Evolutionary conservation across 805 yeast genomes (phyloP), one percentile per base, ranked within the genome.

Genomic region (Starmerella tilneyi): DNA sequence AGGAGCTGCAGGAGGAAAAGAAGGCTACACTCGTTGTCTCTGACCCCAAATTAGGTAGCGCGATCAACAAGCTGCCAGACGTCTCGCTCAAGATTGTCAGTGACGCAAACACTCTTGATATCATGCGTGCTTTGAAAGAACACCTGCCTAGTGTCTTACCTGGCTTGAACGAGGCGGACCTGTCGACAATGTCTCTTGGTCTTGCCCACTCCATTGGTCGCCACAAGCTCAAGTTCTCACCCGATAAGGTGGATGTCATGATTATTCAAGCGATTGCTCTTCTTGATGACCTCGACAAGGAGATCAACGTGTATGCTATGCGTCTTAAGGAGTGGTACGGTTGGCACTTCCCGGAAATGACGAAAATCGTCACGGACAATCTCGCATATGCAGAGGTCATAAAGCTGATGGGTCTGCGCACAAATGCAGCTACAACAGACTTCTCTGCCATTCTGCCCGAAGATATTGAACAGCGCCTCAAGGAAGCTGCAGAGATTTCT

Each of bases 251-350:
- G 48, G 98, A 92, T 69, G 89, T 94, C 54, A 92, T 92, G 98
- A 89, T 92, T 64, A 94, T 92, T 53, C 98, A 92, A 72, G 98
- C 98, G 48, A 92, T 92, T 68, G 96, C 97, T 17, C 73, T 92
- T 56, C 75, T 92, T 61, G 98, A 92, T 61, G 96, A 92, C 62
- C 75, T 92, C 59, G 98, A 92, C 72, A 92, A 92, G 71, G 98
- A 92, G 68, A 76, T 92, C 59, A 92, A 92, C 72, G 92, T 96
- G 43, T 92, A 89, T 60, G 95, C 97, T 56, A 92, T 92, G 98
- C 80, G 98, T 72, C 78, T 89, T 70, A 92, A 89, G 72, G 98
- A 92, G 71, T 92, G 98, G 98, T 92, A 92, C 70, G 98, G 98
- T 55, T 92, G 98, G 98, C 98, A 92, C 69, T 92, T 92, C 80